Evolutionary conservation across 257 asterid species (phyloP), one percentile per base, ranked within the genome.

Genomic region (Nyctanthes arbortristis): DNA sequence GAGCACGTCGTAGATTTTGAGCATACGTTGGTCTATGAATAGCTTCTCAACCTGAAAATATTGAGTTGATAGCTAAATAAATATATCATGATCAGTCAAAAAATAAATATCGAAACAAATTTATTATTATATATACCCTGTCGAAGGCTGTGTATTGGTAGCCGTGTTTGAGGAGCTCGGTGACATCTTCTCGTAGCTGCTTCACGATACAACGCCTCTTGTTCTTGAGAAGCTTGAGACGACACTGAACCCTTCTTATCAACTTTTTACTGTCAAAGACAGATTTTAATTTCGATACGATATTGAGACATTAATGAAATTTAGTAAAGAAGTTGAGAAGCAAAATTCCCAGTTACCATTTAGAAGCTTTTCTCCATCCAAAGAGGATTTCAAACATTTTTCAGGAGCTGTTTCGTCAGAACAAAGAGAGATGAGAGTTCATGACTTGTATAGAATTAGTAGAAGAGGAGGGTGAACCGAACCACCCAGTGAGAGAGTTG

Each of bases 331-430:
- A 71, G 40, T 24, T 14, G 10, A 61, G 33, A 0, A 43, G n/a
- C 33, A 29, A 0, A 2, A 30, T 28, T 52, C 14, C 59, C 59
- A 52, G 5, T 0, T 69, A 91, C 97, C 96, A 92, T 83, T 89
- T 92, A 4, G 96, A 83, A 70, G 96, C 97, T 79, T 88, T 89
- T 82, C 91, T 82, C 96, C 98, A 92, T 10, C 98, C 92, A 63
- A 89, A 87, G 2, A 92, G 72, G 69, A 83, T 14, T 60, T 77
- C 86, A 71, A 92, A 78, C 92, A 89, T 82, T 77, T 39, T 61
- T n/a, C n/a, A n/a, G n/a, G n/a, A n/a, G n/a, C n/a, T n/a, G n/a
- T n/a, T n/a, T n/a, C n/a, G n/a, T n/a, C n/a, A n/a, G n/a, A n/a
- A n/a, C n/a, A n/a, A n/a, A n/a, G n/a, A n/a, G n/a, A n/a, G n/a